Evolutionary conservation across 2,329 filamentous ascomycete species (phyloP), one percentile per base, ranked within the genome.

Genomic region (Xenosphaeropsis pyriputrescens): DNA sequence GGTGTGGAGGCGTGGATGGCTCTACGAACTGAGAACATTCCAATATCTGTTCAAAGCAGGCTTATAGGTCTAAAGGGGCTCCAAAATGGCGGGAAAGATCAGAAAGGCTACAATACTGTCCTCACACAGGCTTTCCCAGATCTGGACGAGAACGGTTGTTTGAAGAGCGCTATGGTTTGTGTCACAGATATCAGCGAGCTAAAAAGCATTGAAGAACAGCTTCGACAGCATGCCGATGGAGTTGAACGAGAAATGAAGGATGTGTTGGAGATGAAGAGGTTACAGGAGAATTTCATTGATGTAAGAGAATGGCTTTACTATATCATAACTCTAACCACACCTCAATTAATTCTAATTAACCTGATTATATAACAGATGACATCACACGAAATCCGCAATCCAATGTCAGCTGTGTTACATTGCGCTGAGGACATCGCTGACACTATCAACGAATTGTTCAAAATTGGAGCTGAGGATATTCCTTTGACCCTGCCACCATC

Each of bases 281-380:
- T 83, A 51, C 83, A 89, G 51, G 81, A 88, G 48, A 82, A 82
- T 45, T 86, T 86, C 48, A 84, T 88, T 50, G 82, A 85, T 55
- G 22, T 26, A 26, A 3, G 22, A 9, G 12, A 6, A 26, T 6
- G 8, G 12, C 22, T 26, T 11, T 26, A 26, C 22, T 26, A 26
- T 9, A 11, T 11, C 22, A n/a, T n/a, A 9, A 26, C 7, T 26
- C 8, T 3, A 26, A 26, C 22, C 12, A 26, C 22, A 9, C n/a
- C n/a, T n/a, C 22, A 26, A 6, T 26, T 9, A 5, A 5, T 26
- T 11, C 12, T 26, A 26, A 26, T 26, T 11, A 26, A 26, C 12
- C 22, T 26, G 22, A 26, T 11, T 11, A 19, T 8, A 26, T 26
- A 9, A 26, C 12, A 26, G 22, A 18, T n/a, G 18, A 46, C 34